phyloP scores from a whole-genome alignment of 331 rosid species.

The Quercus tomentella region DNA sequence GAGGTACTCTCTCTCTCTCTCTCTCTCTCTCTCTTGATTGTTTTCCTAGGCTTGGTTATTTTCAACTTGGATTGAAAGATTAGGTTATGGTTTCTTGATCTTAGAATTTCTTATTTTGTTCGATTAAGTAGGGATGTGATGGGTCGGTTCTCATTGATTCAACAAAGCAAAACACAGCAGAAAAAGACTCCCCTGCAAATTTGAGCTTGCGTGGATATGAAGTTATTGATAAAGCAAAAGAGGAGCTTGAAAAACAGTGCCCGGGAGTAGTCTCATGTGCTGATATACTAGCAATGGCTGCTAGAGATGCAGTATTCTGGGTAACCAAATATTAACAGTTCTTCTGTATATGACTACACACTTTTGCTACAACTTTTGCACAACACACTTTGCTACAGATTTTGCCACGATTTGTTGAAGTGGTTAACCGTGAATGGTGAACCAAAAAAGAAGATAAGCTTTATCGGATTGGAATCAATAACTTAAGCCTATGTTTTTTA shows the following conservation, averaged over 20 bases:
- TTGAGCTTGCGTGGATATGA: conserved; percentile 80
- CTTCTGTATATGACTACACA: no score
- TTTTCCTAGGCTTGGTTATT: no score
- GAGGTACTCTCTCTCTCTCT: conserved; percentile 39
- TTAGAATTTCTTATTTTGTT: background rate
- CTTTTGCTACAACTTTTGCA: no score
- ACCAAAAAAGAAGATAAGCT: no score
- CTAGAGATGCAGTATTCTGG: conserved; percentile 67
- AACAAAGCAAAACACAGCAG: conserved; percentile 64
- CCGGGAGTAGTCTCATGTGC: conserved; percentile 89
- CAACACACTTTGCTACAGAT: no score
- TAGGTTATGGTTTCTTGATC: background rate
- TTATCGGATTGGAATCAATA: no score
- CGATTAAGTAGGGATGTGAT: conserved; percentile 62
- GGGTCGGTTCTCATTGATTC: conserved; percentile 75
- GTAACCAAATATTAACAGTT: conserved; percentile 21
- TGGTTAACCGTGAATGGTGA: no score
- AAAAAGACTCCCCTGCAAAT: conserved; percentile 87
- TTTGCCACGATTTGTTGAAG: no score
- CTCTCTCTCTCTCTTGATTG: background rate
- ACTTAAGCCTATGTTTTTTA: no score
- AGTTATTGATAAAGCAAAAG: conserved; percentile 65
- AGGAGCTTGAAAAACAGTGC: conserved; percentile 54
- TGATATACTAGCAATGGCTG: conserved; percentile 79
- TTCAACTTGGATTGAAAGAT: background rate